These are phyloP conservation scores for Oehlia diaphana DNA, from an alignment of 192 early-diverging fungal genomes.

Conservation along the genomic window DNA sequence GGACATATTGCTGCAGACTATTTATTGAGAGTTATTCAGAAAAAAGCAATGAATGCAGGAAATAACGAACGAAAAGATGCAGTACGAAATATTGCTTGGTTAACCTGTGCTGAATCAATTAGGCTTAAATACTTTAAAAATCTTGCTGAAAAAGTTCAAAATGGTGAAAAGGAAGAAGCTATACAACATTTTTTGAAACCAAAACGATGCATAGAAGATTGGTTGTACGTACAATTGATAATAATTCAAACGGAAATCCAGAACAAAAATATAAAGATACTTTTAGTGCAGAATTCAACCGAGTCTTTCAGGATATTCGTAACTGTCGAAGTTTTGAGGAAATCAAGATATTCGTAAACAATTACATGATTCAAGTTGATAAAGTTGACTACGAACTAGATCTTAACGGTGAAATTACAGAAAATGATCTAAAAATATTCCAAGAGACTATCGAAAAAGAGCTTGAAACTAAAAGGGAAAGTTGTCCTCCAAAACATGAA, in stretches of 20 bases:
- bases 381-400: conserved; percentile 9
- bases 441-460: not conserved
- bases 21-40: conserved; percentile 6
- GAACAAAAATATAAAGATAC: conserved; percentile 5
- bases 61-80: not conserved
- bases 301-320: not conserved
- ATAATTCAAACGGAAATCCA: not conserved
- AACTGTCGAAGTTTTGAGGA: conserved; percentile 13
- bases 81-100: not conserved
- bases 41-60: conserved; percentile 22
- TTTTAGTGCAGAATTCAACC: conserved; percentile 10
- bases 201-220: not conserved
- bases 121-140: conserved; percentile 17
- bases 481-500: not conserved
- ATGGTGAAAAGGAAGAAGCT: not conserved
- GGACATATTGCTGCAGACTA: conserved; percentile 2
- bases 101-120: not conserved
- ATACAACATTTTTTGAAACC: conserved; percentile 1
- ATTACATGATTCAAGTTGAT: conserved; percentile 15
- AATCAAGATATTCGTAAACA: conserved; percentile 21
- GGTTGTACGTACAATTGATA: conserved; percentile 8
- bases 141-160: conserved; percentile 19
- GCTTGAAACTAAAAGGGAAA: not conserved
- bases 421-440: not conserved
- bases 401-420: not conserved